A percentile compares a stretch with the other conserved stretches of the same genome.
Evolutionary conservation across 495 filamentous ascomycete species (phyloP).

Genomic region (Podospora pseudocomata): DNA sequence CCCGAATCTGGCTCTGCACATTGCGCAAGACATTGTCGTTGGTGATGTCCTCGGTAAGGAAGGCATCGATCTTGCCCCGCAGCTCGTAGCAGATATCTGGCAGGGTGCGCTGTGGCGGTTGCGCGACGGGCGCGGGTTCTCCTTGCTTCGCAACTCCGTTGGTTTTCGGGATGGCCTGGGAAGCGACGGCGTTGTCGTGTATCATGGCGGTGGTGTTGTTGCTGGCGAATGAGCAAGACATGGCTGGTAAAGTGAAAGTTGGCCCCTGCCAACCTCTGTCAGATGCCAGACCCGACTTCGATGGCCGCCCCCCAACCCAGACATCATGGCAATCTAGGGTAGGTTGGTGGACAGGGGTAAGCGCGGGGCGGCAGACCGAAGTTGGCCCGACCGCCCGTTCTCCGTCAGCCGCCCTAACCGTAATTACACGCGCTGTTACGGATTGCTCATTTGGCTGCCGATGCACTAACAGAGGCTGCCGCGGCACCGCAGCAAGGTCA

Average conservation of each 20-base stretch:
- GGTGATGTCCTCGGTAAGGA: slow-evolving; percentile 55
- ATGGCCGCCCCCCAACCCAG: background rate
- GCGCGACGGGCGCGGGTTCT: background rate
- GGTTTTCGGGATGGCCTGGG: background rate
- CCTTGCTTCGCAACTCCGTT: slow-evolving; percentile 4
- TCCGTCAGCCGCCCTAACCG: background rate
- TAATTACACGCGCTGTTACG: slow-evolving; percentile 8
- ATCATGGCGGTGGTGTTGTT: slow-evolving; percentile 8
- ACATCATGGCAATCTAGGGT: background rate
- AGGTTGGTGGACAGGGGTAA: slow-evolving; percentile 2
- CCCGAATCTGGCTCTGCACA: slow-evolving; percentile 69
- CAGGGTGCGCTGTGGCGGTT: slow-evolving; percentile 16
- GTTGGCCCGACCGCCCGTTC: slow-evolving; percentile 1
- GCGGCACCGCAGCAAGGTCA: background rate
- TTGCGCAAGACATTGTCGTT: slow-evolving; percentile 54
- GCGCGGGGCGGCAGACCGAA: slow-evolving; percentile 1
- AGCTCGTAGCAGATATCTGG: slow-evolving; percentile 42
- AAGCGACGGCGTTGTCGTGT: background rate
- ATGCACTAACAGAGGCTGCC: slow-evolving; percentile 9
- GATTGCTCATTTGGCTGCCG: slow-evolving; percentile 5
- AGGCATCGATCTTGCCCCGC: slow-evolving; percentile 60
- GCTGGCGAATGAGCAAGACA: background rate
- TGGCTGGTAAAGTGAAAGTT: background rate
- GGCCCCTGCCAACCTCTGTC: background rate
- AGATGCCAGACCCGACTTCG: slow-evolving; percentile 7